Base-by-base conservation (phyloP, 1,139 yeast species). In the Suhomyces bribrorum region DNA sequence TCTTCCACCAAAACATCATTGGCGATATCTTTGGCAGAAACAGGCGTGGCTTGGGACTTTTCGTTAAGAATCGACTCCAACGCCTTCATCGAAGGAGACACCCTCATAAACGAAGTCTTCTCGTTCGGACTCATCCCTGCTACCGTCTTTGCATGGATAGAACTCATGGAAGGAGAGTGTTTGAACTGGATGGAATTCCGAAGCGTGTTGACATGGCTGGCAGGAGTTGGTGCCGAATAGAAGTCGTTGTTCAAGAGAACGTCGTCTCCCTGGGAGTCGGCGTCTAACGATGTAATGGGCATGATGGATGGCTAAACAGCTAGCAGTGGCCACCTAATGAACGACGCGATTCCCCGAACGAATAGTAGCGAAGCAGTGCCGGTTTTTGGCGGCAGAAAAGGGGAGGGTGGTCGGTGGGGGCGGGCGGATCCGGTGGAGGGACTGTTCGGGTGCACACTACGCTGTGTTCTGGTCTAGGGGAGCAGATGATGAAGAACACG, bases 21-120 rank as follows among this genome's bases (percentile, higher is more conserved):
- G 32, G 13, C 15, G 15, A 35, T 15, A 43, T 52, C 4, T 52
- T 55, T n/a, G 16, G 36, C 14, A 3, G 22, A 4, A 23, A 17
- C 27, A 3, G 31, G 26, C 9, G 29, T 31, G 14, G 28, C 23
- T 13, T 27, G 38, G 6, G 23, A 20, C 29, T 62, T 61, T 42
- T 63, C 65, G 40, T 65, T 69, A 34, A 77, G 59, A 14, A 75
- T 73, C 36, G 57, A 62, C 49, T 75, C 81, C 47, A 78, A 59
- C 2, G 80, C 80, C 48, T 72, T 74, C 51, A 78, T 67, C 28
- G 80, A 74, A 6, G 83, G 83, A 31, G 81, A 75, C 23, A 64
- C 64, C 33, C 67, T 66, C 73, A 78, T 75, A 29, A 77, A 70
- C 32, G 74, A 63, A 2, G 82, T 73, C 53, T 52, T 45, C 26